phyloP scores from a whole-genome alignment of 2,329 filamentous ascomycete genomes.

The Dactylellina haptotyla region DNA sequence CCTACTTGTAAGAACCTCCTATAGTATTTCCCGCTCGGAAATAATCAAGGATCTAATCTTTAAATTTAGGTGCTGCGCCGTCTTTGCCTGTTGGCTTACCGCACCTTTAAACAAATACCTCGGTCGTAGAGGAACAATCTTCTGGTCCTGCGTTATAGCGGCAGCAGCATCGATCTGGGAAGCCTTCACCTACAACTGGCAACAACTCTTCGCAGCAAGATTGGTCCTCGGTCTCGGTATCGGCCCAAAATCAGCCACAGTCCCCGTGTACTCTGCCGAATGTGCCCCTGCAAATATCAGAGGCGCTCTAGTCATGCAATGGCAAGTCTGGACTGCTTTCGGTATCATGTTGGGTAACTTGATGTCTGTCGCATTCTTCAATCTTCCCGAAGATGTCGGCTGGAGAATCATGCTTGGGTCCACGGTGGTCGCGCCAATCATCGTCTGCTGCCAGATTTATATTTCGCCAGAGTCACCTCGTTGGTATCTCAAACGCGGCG shows the following conservation, averaged over 20 bases:
- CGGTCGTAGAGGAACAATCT: slow-evolving; percentile 78
- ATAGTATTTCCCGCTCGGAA: not conserved
- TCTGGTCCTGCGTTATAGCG: slow-evolving; percentile 78
- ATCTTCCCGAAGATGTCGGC: slow-evolving; percentile 59
- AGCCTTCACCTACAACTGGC: slow-evolving; percentile 76
- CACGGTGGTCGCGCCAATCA: slow-evolving; percentile 71
- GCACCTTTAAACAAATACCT: slow-evolving; percentile 73
- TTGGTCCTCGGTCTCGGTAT: slow-evolving; percentile 81
- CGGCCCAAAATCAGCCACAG: slow-evolving; percentile 77
- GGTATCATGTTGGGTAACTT: slow-evolving; percentile 73
- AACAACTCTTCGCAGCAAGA: slow-evolving; percentile 75
- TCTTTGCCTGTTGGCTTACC: slow-evolving; percentile 78
- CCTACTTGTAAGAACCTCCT: slow-evolving; percentile 60
- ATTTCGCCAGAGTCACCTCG: slow-evolving; percentile 74
- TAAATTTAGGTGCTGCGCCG: slow-evolving; percentile 72
- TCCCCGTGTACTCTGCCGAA: slow-evolving; percentile 81
- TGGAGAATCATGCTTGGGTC: slow-evolving; percentile 78
- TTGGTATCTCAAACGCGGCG: slow-evolving; percentile 70
- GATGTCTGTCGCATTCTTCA: slow-evolving; percentile 60
- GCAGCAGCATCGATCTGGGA: slow-evolving; percentile 67
- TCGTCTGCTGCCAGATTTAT: slow-evolving; percentile 71
- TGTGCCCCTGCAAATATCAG: slow-evolving; percentile 75
- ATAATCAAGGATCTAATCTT: not conserved
- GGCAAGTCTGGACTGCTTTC: slow-evolving; percentile 76
- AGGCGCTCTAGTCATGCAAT: slow-evolving; percentile 82